Conservation (phyloP, 2,329 filamentous ascomycete species). For the Trichoderma endophyticum region DNA sequence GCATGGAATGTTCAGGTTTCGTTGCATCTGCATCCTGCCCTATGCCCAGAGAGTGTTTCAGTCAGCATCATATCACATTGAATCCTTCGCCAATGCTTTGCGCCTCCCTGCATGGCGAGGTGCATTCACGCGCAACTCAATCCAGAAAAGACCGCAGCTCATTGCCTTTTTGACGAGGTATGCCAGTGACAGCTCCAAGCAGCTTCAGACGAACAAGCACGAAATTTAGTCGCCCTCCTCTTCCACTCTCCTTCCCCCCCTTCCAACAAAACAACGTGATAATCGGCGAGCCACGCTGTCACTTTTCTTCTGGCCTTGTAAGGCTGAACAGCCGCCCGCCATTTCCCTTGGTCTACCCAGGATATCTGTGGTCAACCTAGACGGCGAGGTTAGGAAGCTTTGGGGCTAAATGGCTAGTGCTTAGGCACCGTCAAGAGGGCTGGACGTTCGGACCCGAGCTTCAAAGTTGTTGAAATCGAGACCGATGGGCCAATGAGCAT, state of each 20-base stretch:
- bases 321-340: slow-evolving; percentile 12
- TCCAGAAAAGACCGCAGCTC: background rate
- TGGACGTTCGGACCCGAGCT: background rate
- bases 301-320: background rate
- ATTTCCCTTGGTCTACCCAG: background rate
- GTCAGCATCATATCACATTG: background rate
- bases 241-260: too few relatives aligned
- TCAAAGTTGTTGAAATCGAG: background rate
- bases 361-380: background rate
- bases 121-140: background rate
- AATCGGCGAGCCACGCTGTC: background rate
- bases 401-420: slow-evolving; percentile 9
- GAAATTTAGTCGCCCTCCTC: background rate
- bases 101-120: background rate
- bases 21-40: background rate
- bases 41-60: background rate
- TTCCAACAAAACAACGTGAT: background rate
- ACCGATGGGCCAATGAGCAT: background rate
- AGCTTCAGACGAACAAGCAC: background rate
- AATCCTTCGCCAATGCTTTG: slow-evolving; percentile 3
- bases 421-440: background rate
- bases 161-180: background rate
- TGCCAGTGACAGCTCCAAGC: background rate
- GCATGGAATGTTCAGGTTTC: background rate
- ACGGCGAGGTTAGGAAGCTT: background rate